Percentiles rank a stretch among this genome's conserved stretches.
phyloP scores from a whole-genome alignment of 768 basidiomycete species.

The Crucibulum laeve region DNA sequence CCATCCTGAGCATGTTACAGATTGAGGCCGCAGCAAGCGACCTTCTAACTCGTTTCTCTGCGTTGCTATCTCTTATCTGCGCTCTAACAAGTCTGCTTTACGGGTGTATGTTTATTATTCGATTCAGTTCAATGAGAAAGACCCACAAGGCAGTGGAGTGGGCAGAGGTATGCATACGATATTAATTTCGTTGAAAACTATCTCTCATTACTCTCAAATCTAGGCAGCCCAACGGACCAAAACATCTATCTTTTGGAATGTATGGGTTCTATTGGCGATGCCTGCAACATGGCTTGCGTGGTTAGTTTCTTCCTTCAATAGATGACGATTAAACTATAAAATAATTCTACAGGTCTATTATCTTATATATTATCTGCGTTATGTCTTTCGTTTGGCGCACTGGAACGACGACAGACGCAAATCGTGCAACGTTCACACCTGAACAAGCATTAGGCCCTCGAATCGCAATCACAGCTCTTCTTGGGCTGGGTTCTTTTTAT shows the following conservation, averaged over 20 bases:
- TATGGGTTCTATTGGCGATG: slow-evolving; percentile 61
- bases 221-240: slow-evolving; percentile 46
- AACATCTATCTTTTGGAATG: slow-evolving; percentile 44
- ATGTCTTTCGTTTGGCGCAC: no score
- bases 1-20: slow-evolving; percentile 26
- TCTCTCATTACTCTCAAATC: neutral
- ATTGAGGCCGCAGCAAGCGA: slow-evolving; percentile 38
- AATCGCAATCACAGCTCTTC: no score
- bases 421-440: no score
- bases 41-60: slow-evolving; percentile 48
- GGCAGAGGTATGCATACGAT: slow-evolving; percentile 38
- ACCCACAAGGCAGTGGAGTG: slow-evolving; percentile 58
- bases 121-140: slow-evolving; percentile 57
- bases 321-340: slow-evolving; percentile 31
- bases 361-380: no score
- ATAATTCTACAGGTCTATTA: no score
- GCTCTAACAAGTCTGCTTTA: slow-evolving; percentile 56
- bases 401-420: no score
- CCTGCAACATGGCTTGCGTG: slow-evolving; percentile 60
- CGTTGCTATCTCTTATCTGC: slow-evolving; percentile 51
- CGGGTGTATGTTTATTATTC: slow-evolving; percentile 58
- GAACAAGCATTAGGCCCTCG: no score
- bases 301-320: slow-evolving; percentile 37
- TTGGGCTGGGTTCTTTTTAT: no score
- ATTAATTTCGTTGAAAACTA: neutral